Conservation (phyloP, 2,329 filamentous ascomycete species). For the Neofusicoccum sp. region DNA sequence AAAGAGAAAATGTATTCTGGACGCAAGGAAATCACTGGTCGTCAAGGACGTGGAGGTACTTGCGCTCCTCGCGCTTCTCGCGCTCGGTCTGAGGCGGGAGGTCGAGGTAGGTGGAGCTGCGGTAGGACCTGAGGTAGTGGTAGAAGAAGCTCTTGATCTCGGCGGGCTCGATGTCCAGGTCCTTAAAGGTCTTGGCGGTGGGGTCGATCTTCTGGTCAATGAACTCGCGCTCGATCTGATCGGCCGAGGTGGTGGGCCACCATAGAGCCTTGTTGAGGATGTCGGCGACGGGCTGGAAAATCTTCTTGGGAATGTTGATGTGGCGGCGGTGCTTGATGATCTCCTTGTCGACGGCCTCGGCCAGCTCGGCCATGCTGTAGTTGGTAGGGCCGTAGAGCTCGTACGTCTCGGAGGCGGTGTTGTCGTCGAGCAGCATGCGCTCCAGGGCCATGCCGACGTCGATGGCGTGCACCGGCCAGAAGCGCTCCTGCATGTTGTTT, state of each 20-base stretch:
- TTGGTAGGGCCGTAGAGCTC: conserved; percentile 94
- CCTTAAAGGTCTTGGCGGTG: conserved; percentile 91
- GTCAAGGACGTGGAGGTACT: conserved; percentile 82
- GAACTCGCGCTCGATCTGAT: conserved; percentile 90
- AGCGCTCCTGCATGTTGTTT: conserved; percentile 91
- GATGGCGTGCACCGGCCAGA: conserved; percentile 88
- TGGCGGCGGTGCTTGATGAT: conserved; percentile 88
- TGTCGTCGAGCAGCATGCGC: conserved; percentile 87
- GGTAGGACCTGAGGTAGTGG: conserved; percentile 92
- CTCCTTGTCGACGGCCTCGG: conserved; percentile 85
- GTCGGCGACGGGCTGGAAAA: conserved; percentile 75
- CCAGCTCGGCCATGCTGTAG: conserved; percentile 87
- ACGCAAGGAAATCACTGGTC: conserved; percentile 35
- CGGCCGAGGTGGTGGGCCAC: conserved; percentile 83
- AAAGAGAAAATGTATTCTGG: neutral
- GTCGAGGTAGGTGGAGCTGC: conserved; percentile 87
- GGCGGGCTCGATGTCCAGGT: conserved; percentile 85
- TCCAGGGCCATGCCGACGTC: conserved; percentile 90
- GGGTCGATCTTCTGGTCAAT: conserved; percentile 91
- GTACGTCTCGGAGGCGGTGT: conserved; percentile 84
- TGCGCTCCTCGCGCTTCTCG: conserved; percentile 92
- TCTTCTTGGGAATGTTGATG: conserved; percentile 82
- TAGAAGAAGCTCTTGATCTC: conserved; percentile 87
- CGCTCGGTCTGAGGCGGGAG: conserved; percentile 91
- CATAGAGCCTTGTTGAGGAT: conserved; percentile 81